Evolutionary conservation across 345 rosid genomes (phyloP).

Genomic region (Citrus medica): DNA sequence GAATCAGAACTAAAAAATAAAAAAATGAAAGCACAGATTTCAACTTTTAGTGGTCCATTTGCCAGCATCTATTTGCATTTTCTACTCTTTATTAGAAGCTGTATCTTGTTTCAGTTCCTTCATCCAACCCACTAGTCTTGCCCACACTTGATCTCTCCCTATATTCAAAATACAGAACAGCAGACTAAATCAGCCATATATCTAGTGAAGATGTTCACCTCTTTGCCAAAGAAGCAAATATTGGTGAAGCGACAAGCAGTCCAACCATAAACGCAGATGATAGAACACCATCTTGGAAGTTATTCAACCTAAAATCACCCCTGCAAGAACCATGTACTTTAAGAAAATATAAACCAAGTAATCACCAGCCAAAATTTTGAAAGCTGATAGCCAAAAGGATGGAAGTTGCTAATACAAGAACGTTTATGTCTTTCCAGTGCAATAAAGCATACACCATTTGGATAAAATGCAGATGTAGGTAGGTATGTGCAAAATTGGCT

Average conservation of each 20-base stretch:
- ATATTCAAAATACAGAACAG: neutral
- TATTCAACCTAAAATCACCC: conserved; percentile 72
- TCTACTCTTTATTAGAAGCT: neutral
- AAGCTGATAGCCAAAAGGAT: neutral
- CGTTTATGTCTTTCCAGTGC: neutral
- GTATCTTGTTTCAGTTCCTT: neutral
- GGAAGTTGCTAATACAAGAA: neutral
- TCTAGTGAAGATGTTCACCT: conserved; percentile 36
- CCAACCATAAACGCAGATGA: conserved; percentile 99
- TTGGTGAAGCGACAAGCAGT: conserved; percentile 85
- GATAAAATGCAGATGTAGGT: neutral
- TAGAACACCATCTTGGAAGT: conserved; percentile 89
- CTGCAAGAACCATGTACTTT: conserved; percentile 33
- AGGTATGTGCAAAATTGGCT: neutral
- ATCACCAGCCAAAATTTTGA: conserved; percentile 6
- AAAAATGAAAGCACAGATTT: neutral
- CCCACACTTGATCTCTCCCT: neutral
- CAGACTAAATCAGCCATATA: neutral
- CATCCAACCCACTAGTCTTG: neutral
- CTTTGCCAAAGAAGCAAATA: conserved; percentile 86
- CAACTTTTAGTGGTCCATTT: neutral
- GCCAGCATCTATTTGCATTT: neutral
- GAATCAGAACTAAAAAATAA: neutral
- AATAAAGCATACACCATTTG: neutral
- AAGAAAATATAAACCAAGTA: neutral